Base-by-base conservation (phyloP, 2,329 filamentous ascomycete species). In the Rutstroemia sp. region DNA sequence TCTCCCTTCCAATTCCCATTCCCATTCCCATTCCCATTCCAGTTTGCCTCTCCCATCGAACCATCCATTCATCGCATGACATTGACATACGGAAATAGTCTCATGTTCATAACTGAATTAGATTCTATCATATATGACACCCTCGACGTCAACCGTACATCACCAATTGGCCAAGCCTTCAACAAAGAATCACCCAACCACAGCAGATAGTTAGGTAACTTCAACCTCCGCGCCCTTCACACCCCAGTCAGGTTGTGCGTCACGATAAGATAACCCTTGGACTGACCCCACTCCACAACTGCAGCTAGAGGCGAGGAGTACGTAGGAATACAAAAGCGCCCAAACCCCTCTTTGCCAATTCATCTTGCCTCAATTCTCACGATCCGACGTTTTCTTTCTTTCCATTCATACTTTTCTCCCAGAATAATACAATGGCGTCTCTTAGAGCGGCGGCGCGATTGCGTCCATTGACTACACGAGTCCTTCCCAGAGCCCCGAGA, bases 371-470 rank as follows among this genome's bases (percentile, higher is more conserved):
- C 21, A 7, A 7, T 40, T 36, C 4, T 7, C 8, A 8, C 21
- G 19, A 34, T 51, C 50, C 21, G 12, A 25, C 46, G 23, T 27
- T 23, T 30, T 45, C 21, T 38, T 16, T 47, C 16, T 27, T 19
- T 17, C 17, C 17, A 8, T 40, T n/a, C 5, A 16, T 19, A 23
- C 3, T 23, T 23, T 27, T 17, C n/a, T n/a, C n/a, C 21, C 14
- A 16, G 21, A 2, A 27, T 19, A 19, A 10, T 16, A 51, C 6
- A 44, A 69, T 68, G 66, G 64, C 67, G 52, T 69, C 66, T 17
- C 57, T 68, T 54, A 63, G 67, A 65, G 64, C 63, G 56, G 66
- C 65, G 27, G 64, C 63, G 42, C 62, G 60, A 16, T 60, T 69
- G 60, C 66, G 61, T 52, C 62, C 66, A 46, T 34, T 64, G 51